phyloP scores from a whole-genome alignment of 208 protist species.

The Trichomonas vaginalis region DNA sequence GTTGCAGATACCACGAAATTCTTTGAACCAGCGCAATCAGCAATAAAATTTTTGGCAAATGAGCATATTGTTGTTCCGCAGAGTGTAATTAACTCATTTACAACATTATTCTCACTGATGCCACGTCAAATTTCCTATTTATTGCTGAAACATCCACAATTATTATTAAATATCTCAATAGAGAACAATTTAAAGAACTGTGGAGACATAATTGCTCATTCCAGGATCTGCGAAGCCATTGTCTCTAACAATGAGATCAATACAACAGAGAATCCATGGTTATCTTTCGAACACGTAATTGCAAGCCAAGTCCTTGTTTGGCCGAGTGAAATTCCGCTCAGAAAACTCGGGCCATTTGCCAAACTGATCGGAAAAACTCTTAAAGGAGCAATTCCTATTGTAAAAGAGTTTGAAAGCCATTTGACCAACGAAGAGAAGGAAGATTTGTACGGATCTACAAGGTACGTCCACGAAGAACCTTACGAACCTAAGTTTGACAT shows the following conservation, averaged over 20 bases:
- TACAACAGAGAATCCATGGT: neutral
- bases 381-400: neutral
- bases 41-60: neutral
- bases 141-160: neutral
- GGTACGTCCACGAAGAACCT: neutral
- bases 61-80: neutral
- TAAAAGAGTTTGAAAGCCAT: neutral
- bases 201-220: neutral
- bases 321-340: neutral
- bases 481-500: neutral
- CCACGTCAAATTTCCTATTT: neutral
- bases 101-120: neutral
- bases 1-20: neutral
- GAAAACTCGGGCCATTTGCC: neutral
- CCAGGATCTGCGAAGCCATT: neutral
- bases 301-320: neutral
- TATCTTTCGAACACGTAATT: neutral
- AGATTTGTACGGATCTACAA: neutral
- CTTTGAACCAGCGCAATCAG: neutral
- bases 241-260: neutral
- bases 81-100: neutral
- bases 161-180: neutral
- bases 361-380: neutral
- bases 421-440: neutral
- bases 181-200: neutral